phyloP scores from a whole-genome alignment of 2,329 filamentous ascomycete species.

The Shiraia bambusicola region DNA sequence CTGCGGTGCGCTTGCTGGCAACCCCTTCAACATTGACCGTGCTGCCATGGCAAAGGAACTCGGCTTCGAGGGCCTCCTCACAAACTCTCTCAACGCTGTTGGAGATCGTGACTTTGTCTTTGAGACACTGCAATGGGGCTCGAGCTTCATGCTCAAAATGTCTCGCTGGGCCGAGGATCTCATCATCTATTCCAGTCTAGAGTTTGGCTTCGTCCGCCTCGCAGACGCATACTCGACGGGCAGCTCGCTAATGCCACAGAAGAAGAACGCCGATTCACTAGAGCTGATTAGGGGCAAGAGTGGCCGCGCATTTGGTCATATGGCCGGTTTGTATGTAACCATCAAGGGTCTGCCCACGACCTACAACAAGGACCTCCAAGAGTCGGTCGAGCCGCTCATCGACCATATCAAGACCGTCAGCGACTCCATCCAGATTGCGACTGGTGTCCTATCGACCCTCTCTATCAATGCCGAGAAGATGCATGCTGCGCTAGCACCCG shows the following conservation, averaged over 20 bases:
- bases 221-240: slow-evolving; percentile 81
- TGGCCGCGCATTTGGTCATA: slow-evolving; percentile 75
- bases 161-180: slow-evolving; percentile 82
- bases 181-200: slow-evolving; percentile 75
- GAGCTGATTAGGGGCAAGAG: slow-evolving; percentile 76
- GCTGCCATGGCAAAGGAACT: slow-evolving; percentile 76
- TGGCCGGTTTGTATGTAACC: slow-evolving; percentile 77
- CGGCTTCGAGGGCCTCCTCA: slow-evolving; percentile 72
- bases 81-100: slow-evolving; percentile 76
- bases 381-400: slow-evolving; percentile 81
- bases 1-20: slow-evolving; percentile 76
- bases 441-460: slow-evolving; percentile 75
- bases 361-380: slow-evolving; percentile 93
- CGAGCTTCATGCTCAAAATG: slow-evolving; percentile 76
- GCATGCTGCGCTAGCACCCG: slow-evolving; percentile 73
- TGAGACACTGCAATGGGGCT: slow-evolving; percentile 78
- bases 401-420: slow-evolving; percentile 79
- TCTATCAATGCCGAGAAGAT: slow-evolving; percentile 72
- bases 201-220: slow-evolving; percentile 74
- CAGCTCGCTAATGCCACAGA: slow-evolving; percentile 77
- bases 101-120: slow-evolving; percentile 80
- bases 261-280: slow-evolving; percentile 78
- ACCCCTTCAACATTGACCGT: slow-evolving; percentile 80
- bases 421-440: slow-evolving; percentile 80
- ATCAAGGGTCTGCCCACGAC: slow-evolving; percentile 75